These are phyloP conservation scores for Brassica balearica DNA, from an alignment of 441 rosid genomes.

Conservation along the genomic window DNA sequence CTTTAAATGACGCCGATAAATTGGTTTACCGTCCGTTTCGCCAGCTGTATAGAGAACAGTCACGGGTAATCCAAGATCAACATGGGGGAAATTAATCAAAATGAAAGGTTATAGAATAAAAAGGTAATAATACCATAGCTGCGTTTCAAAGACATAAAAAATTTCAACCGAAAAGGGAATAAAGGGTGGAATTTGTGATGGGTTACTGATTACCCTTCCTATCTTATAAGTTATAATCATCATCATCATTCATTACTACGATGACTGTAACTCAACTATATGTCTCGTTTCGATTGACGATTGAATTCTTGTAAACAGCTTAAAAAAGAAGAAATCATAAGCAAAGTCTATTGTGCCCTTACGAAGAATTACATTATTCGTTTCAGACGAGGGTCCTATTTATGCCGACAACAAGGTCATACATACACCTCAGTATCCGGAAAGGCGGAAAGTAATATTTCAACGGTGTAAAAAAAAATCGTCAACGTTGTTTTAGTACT, in stretches of 20 bases:
- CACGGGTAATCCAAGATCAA: slow-evolving; percentile 24
- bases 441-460: background rate
- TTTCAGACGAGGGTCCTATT: background rate
- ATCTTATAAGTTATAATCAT: slow-evolving; percentile 2
- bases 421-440: background rate
- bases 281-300: background rate
- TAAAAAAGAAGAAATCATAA: background rate
- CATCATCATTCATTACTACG: slow-evolving; percentile 33
- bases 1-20: background rate
- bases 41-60: slow-evolving; percentile 34
- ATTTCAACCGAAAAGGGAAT: slow-evolving; percentile 30
- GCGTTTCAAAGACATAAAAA: slow-evolving; percentile 27
- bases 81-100: background rate
- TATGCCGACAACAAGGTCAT: slow-evolving; percentile 19
- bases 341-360: background rate
- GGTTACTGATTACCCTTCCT: background rate
- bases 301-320: background rate
- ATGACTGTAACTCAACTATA: slow-evolving; percentile 35
- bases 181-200: background rate
- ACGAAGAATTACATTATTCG: slow-evolving; percentile 6
- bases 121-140: slow-evolving; percentile 15
- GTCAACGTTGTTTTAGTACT: no score
- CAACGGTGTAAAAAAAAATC: background rate
- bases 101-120: background rate
- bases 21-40: slow-evolving; percentile 35